Evolutionary conservation across 805 yeast species (phyloP), one percentile per base, ranked within the genome.

Genomic region (Kurtzmaniella cleridarum): DNA sequence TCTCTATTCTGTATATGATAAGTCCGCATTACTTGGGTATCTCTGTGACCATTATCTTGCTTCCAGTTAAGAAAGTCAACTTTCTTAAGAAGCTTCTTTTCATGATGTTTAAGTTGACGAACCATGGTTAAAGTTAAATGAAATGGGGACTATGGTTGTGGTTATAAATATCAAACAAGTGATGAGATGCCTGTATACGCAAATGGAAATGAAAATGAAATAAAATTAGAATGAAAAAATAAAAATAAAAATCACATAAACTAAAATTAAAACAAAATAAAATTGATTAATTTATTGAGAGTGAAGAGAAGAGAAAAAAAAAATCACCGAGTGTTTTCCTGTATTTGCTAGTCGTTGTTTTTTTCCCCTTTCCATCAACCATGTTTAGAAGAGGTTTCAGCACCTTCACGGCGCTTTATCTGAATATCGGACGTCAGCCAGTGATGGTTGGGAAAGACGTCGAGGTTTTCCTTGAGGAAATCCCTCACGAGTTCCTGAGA

Each of bases 11-110:
- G 96, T 34, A 93, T 76, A 59, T 91, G 96, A 62, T 90, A 93
- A 39, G 86, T 83, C 51, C 95, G 76, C 95, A 93, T 93, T 27
- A 93, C 95, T 61, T 86, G 91, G n/a, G 95, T 81, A 51, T 91
- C 98, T 50, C 98, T 72, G 61, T 93, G 98, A 24, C 91, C 88
- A 40, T 84, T 81, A 59, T 93, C 98, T 53, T 88, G 95, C 61
- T 93, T 93, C 97, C 98, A 93, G 61, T 93, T 95, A 37, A 88
- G 84, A 67, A 93, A 88, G 58, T 93, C 97, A 38, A 93, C 98
- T 63, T 93, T 93, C 70, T 85, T 89, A 53, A 93, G 76, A 53
- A 93, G 78, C 65, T 89, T 90, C 73, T 86, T 84, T 76, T 93
- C 98, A 64, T 93, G 98, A 67, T 85, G 88, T 62, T 93, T 93